Conservation (phyloP, 371 early-diverging fungal species). For the Apophysomyces elegans region DNA sequence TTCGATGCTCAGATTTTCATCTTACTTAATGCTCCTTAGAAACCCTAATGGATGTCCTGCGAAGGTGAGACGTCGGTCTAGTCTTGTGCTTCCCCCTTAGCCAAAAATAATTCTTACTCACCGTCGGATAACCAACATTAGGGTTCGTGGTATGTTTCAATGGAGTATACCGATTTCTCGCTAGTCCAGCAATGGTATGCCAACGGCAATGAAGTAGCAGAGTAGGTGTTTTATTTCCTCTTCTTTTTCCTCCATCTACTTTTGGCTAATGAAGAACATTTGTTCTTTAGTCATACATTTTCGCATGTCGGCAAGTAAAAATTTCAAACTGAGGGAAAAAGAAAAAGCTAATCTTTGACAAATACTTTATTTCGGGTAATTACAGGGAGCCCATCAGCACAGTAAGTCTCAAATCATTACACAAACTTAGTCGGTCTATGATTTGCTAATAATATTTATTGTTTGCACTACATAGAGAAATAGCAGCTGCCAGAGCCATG, state of each 20-base stretch:
- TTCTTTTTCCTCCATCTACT: no score
- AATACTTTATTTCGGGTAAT: slow-evolving; percentile 15
- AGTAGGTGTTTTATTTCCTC: slow-evolving; percentile 36
- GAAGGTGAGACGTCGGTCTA: slow-evolving; percentile 44
- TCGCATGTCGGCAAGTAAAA: slow-evolving; percentile 57
- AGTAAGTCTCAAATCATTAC: slow-evolving; percentile 29
- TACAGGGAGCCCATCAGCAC: slow-evolving; percentile 41
- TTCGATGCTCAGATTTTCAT: not conserved
- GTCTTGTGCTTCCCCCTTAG: slow-evolving; percentile 13
- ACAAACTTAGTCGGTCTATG: not conserved
- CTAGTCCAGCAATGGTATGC: slow-evolving; percentile 76
- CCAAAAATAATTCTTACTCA: slow-evolving; percentile 1
- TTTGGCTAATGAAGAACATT: not conserved
- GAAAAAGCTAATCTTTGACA: not conserved
- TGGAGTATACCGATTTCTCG: slow-evolving; percentile 68
- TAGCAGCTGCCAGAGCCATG: slow-evolving; percentile 58
- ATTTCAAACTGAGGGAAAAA: not conserved
- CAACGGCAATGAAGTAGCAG: slow-evolving; percentile 72
- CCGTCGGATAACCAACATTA: not conserved
- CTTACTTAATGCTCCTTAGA: slow-evolving; percentile 22
- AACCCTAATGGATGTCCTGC: slow-evolving; percentile 63
- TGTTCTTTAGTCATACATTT: slow-evolving; percentile 60
- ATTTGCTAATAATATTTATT: not conserved
- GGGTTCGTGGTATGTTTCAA: slow-evolving; percentile 73
- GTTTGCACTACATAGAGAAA: slow-evolving; percentile 49